phyloP scores from a whole-genome alignment of 73 alveolate species.

The Tetrahymena thermophila region DNA sequence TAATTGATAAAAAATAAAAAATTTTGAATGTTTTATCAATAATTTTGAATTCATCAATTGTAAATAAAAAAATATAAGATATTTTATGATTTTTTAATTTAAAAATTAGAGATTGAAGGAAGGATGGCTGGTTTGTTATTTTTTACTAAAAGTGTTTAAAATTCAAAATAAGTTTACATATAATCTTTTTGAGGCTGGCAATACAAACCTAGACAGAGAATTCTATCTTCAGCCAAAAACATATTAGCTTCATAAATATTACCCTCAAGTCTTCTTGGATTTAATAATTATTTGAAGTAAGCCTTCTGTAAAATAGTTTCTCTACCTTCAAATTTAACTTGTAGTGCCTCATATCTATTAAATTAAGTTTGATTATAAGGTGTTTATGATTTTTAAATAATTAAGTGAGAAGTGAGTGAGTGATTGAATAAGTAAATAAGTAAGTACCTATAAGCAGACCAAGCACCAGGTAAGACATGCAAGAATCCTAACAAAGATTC shows the following conservation, averaged over 20 bases:
- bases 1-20: too few species aligned
- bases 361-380: neutral
- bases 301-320: neutral
- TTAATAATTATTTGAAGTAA: conserved; percentile 28
- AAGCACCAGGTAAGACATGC: conserved; percentile 55
- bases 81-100: too few species aligned
- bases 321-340: neutral
- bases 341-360: neutral
- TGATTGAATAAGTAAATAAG: neutral
- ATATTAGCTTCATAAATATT: conserved; percentile 42
- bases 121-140: too few species aligned
- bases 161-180: neutral
- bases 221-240: conserved; percentile 69
- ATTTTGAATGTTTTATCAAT: too few species aligned
- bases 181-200: neutral
- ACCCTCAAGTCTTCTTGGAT: conserved; percentile 1
- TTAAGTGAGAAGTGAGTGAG: neutral
- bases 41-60: too few species aligned
- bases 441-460: conserved; percentile 39
- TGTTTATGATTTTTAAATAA: neutral
- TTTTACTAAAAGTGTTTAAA: too few species aligned
- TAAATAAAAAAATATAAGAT: too few species aligned
- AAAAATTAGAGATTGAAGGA: too few species aligned
- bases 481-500: conserved; percentile 48
- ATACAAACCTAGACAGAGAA: conserved; percentile 42